Conservation (phyloP, 169 alveolate species). For the Cystoisospora suis region DNA sequence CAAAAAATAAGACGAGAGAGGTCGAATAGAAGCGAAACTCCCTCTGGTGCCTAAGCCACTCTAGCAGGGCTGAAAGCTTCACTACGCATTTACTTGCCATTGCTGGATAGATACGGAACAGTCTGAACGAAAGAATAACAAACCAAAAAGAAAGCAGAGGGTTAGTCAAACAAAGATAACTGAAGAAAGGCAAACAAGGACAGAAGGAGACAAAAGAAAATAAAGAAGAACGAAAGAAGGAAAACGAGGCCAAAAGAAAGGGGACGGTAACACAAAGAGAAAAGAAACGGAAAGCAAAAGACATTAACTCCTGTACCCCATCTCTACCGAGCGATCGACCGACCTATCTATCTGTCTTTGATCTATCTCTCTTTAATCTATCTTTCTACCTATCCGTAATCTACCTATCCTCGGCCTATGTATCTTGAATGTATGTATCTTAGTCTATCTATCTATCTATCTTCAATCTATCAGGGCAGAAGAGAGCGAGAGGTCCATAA, state of each 20-base stretch:
- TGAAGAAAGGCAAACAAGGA: neutral
- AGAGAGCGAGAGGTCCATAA: too few species aligned
- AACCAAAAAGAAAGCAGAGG: neutral
- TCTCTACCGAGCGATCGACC: too few species aligned
- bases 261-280: neutral
- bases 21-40: slow-evolving; percentile 33
- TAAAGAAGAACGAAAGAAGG: neutral
- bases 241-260: neutral
- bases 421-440: too few species aligned
- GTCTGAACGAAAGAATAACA: neutral
- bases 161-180: neutral
- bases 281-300: too few species aligned
- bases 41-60: slow-evolving; percentile 34
- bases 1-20: slow-evolving; percentile 5
- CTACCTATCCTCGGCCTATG: too few species aligned
- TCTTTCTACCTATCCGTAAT: too few species aligned
- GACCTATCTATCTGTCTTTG: too few species aligned
- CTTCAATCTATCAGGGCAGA: too few species aligned
- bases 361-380: too few species aligned
- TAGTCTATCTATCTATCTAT: too few species aligned
- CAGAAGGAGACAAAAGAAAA: neutral
- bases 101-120: neutral
- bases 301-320: too few species aligned
- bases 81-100: neutral
- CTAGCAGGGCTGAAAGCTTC: slow-evolving; percentile 11